Conservation (phyloP, 2,329 filamentous ascomycete genomes). For the Claviceps spartinae region DNA sequence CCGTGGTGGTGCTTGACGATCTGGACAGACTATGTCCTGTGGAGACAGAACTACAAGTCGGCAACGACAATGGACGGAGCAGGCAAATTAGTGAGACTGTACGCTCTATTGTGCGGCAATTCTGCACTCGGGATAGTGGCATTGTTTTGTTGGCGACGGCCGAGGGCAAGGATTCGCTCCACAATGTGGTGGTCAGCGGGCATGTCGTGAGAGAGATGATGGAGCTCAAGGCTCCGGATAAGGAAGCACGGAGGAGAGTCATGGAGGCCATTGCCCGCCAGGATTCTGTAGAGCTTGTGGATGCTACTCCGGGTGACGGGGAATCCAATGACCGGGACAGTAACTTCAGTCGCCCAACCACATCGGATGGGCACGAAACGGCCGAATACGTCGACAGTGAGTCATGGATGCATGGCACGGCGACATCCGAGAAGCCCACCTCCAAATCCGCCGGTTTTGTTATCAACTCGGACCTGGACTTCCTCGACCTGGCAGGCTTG, state of each 20-base stretch:
- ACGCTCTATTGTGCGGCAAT: slow-evolving; percentile 68
- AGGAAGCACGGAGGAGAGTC: slow-evolving; percentile 73
- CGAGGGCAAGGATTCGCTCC: slow-evolving; percentile 82
- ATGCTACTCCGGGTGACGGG: slow-evolving; percentile 10
- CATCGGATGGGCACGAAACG: slow-evolving; percentile 34
- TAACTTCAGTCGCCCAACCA: slow-evolving; percentile 41
- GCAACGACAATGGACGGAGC: slow-evolving; percentile 84
- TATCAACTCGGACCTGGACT: slow-evolving; percentile 66
- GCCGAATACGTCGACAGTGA: slow-evolving; percentile 37
- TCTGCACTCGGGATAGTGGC: slow-evolving; percentile 64
- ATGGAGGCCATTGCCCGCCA: slow-evolving; percentile 63
- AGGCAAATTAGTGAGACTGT: slow-evolving; percentile 85
- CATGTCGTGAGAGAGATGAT: slow-evolving; percentile 89
- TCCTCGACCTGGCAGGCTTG: slow-evolving; percentile 82
- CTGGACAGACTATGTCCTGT: slow-evolving; percentile 84
- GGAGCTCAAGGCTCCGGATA: slow-evolving; percentile 78
- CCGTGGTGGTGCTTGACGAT: slow-evolving; percentile 82
- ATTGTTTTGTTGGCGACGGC: slow-evolving; percentile 84
- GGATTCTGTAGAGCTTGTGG: slow-evolving; percentile 23
- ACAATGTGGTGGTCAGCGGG: slow-evolving; percentile 79
- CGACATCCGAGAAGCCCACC: slow-evolving; percentile 25
- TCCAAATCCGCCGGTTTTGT: slow-evolving; percentile 48
- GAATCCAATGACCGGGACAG: slow-evolving; percentile 22
- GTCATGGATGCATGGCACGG: slow-evolving; percentile 66
- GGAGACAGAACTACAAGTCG: slow-evolving; percentile 88